Evolutionary conservation across 371 early-diverging fungal species (phyloP), one percentile per base, ranked within the genome.

Genomic region (Rhizopus delemar): DNA sequence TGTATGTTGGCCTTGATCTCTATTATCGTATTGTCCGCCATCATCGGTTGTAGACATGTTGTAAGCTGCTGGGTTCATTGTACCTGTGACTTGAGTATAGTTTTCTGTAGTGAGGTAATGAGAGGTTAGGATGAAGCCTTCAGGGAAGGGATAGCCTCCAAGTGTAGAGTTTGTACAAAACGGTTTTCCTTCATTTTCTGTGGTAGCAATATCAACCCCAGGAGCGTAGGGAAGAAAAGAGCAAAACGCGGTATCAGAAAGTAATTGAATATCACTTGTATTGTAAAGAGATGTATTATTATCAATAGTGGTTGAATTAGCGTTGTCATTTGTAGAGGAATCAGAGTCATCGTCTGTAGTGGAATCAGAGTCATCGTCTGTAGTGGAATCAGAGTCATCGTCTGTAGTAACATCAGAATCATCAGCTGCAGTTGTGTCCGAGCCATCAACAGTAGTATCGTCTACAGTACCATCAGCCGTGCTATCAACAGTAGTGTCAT

Each of bases 21-120:
- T 74, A 53, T 71, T 62, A 56, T 79, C 83, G 33, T 80, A 78
- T 60, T 83, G 83, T 28, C 83, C 83, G 33, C 83, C 83, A 35
- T 73, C 76, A 58, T 81, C 83, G 7, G 64, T 59, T 46, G 65
- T 52, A 33, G 46, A 58, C n/a, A 81, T 60, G 3, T 63, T 49
- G 39, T 78, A 83, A 36, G 61, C 71, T 6, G 65, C 48, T 12
- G 74, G 69, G 51, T 83, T 68, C 41, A 83, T 77, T 8, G 71
- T 69, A 22, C 81, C 83, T 28, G 81, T 80, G 12, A 83, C 57
- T 66, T 83, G 83, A 12, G 65, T 57, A 51, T 74, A 83, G 1
- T 46, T 54, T 6, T 55, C 58, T n/a, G 75, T 75, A 11, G 46
- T 46, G 41, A 59, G 13, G 41, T 62, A 74, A 53, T 79, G 74